These are phyloP conservation scores for Populus pruinosa DNA, from an alignment of 345 rosid species.

Conservation along the genomic window DNA sequence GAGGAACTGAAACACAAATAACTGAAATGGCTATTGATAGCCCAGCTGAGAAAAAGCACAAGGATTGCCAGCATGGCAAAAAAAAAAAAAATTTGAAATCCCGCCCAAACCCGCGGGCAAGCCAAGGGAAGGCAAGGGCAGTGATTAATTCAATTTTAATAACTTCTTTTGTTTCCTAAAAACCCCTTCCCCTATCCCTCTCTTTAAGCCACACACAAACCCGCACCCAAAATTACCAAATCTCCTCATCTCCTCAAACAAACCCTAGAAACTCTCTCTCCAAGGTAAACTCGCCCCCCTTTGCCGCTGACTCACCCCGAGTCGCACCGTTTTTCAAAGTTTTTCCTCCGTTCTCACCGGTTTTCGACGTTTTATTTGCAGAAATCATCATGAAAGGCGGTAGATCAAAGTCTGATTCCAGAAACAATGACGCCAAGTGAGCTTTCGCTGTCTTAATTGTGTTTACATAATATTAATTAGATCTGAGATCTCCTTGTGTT, in stretches of 20 bases:
- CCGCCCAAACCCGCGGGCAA: constrained; percentile 49
- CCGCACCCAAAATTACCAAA: neutral
- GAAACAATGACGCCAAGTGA: constrained; percentile 41
- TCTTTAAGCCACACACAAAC: constrained; percentile 2
- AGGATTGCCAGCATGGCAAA: constrained; percentile 42
- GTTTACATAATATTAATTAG: neutral
- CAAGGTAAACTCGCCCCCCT: constrained; percentile 27
- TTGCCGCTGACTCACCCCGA: constrained; percentile 26
- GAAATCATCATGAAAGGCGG: constrained; percentile 67
- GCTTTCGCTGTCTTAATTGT: neutral
- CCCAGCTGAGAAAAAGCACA: constrained; percentile 13
- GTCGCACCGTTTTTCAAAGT: constrained; percentile 1
- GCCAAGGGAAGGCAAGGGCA: neutral
- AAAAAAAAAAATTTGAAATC: constrained; percentile 34
- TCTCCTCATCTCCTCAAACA: constrained; percentile 1
- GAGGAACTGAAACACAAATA: neutral
- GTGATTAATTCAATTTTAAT: too few species aligned
- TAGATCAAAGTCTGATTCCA: constrained; percentile 40
- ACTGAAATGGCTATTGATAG: neutral
- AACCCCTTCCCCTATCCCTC: constrained; percentile 15
- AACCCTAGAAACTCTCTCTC: constrained; percentile 2
- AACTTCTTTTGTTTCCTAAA: constrained; percentile 15
- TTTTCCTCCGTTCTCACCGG: constrained; percentile 17
- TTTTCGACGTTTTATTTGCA: constrained; percentile 22
- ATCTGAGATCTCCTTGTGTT: constrained; percentile 16